Base-by-base conservation (phyloP, 805 yeast genomes). In the Candida quercuum region DNA sequence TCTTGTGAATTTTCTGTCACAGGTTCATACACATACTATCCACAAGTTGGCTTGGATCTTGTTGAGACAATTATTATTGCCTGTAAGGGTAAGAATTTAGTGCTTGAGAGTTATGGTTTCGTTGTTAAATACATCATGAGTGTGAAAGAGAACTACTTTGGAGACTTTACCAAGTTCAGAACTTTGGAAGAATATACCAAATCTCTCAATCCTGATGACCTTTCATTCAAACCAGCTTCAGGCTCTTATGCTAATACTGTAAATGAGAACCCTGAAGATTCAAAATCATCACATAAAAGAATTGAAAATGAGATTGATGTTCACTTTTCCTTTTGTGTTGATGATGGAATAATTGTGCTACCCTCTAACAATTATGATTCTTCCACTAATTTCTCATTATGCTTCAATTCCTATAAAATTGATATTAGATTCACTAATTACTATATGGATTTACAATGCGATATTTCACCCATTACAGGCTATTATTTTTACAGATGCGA, bases 401-500 rank as follows among this genome's bases (percentile, higher is more conserved):
- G 70, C 28, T 79, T 87, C 48, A 78, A 80, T 17, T 66, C 71
- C 15, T 63, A 89, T 30, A 86, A 79, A 43, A 72, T 86, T 20
- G 97, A 88, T 54, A 66, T 86, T n/a, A 66, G 98, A 38, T 83
- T 87, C 59, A 82, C 91, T 14, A 85, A 87, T 49, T 93, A 84
- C 58, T 93, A 91, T 54, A 89, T 93, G 96, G 96, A 91, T 53
- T 56, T 91, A 43, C 91, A 87, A 51, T 83, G 82, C 1, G 78
- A 85, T 46, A 66, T 80, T 28, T 69, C 83, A 11, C 86, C 89
- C 1, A 56, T 79, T 3, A 56, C 52, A 5, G 76, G 74, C 0
- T 45, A 48, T 22, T 48, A 53, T 24, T 31, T 51, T 6, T 35
- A 48, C 11, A 33, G 40, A 0, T 39, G 42, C 15, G 45, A 39